These are phyloP conservation scores for Hypoxylon fuscum DNA, from an alignment of 495 filamentous ascomycete genomes.

Conservation along the genomic window DNA sequence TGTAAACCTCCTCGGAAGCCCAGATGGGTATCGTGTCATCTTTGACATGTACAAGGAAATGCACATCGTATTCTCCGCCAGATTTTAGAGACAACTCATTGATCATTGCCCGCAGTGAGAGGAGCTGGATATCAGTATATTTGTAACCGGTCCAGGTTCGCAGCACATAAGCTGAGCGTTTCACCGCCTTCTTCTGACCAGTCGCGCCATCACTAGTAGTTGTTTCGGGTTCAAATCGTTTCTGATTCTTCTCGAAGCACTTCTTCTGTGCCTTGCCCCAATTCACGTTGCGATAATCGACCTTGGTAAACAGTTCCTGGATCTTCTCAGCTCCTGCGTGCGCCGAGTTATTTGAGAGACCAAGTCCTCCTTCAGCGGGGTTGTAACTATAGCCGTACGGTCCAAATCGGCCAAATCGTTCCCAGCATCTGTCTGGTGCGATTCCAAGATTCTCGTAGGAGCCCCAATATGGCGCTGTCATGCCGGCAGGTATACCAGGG, in stretches of 20 bases:
- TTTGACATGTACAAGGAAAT: constrained; percentile 67
- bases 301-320: constrained; percentile 67
- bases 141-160: constrained; percentile 55
- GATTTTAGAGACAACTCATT: constrained; percentile 62
- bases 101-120: constrained; percentile 64
- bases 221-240: constrained; percentile 61
- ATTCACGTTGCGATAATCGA: constrained; percentile 76
- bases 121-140: constrained; percentile 52
- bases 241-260: constrained; percentile 71
- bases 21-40: constrained; percentile 63
- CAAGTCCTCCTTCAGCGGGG: constrained; percentile 74
- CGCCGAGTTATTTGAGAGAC: constrained; percentile 73
- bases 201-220: constrained; percentile 15
- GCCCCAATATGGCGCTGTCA: constrained; percentile 78
- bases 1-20: constrained; percentile 58
- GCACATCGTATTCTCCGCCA: constrained; percentile 67
- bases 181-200: constrained; percentile 31
- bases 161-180: constrained; percentile 51
- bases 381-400: constrained; percentile 86
- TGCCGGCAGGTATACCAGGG: constrained; percentile 70
- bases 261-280: constrained; percentile 80
- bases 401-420: constrained; percentile 81
- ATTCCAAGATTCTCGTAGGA: constrained; percentile 75
- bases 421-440: constrained; percentile 81
- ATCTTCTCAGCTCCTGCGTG: constrained; percentile 71